Percentiles rank a stretch among this genome's conserved stretches.
Evolutionary conservation across 1,284 basidiomycete genomes (phyloP).

Genomic region (Cryptococcus amylolentus): DNA sequence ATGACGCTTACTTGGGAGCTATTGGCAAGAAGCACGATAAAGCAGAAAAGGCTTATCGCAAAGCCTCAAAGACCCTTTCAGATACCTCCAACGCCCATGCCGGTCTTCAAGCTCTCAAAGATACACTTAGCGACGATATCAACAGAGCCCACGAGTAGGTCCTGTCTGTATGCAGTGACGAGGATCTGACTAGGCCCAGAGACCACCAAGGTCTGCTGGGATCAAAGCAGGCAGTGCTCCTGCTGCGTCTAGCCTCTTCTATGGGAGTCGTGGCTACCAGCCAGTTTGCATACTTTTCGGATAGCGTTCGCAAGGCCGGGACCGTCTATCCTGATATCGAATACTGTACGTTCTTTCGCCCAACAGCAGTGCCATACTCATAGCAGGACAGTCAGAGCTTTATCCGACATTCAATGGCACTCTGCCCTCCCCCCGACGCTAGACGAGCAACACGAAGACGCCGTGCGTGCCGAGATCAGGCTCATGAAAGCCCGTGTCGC

Average conservation of each 20-base stretch:
- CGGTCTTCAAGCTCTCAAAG: conserved; percentile 20
- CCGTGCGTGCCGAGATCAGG: conserved; percentile 13
- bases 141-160: conserved; percentile 18
- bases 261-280: conserved; percentile 6
- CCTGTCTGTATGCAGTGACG: background rate
- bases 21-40: conserved; percentile 27
- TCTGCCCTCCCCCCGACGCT: conserved; percentile 9
- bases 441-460: conserved; percentile 12
- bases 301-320: conserved; percentile 12
- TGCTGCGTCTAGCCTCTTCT: conserved; percentile 12
- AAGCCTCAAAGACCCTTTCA: conserved; percentile 23
- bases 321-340: conserved; percentile 12
- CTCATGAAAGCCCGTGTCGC: conserved; percentile 20
- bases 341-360: conserved; percentile 12
- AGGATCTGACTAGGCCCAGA: background rate
- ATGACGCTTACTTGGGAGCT: conserved; percentile 25
- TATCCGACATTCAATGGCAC: conserved; percentile 20
- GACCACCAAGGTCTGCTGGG: conserved; percentile 12
- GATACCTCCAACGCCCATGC: conserved; percentile 25
- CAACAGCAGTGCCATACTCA: background rate
- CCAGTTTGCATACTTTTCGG: conserved; percentile 11
- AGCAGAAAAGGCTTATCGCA: conserved; percentile 31
- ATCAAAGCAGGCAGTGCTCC: conserved; percentile 10
- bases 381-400: conserved; percentile 8
- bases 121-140: conserved; percentile 25